Evolutionary conservation across 139 green algal species (phyloP), one percentile per base, ranked within the genome.

Genomic region (Haematococcus lacustris): DNA sequence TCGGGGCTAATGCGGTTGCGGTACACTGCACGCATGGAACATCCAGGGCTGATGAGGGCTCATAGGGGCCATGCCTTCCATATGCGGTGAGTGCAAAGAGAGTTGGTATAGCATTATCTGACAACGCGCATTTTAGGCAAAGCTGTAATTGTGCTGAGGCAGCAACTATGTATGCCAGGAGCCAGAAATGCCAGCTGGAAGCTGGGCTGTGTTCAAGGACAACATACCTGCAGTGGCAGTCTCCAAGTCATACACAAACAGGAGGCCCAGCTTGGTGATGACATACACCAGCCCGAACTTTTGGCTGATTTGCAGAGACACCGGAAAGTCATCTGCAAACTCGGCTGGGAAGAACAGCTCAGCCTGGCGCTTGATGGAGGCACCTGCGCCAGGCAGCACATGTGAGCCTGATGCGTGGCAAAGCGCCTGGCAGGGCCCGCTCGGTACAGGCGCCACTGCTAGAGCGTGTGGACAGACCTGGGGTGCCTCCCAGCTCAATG

Each of bases 191-290:
- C n/a, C n/a, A n/a, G n/a, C n/a, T n/a, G n/a, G n/a, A n/a, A n/a
- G n/a, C n/a, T n/a, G n/a, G n/a, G n/a, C n/a, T n/a, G n/a, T n/a
- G n/a, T n/a, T n/a, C n/a, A n/a, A n/a, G n/a, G n/a, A n/a, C n/a
- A n/a, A n/a, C n/a, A n/a, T n/a, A n/a, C n/a, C n/a, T n/a, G 47
- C 93, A 28, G 92, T 94, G 28, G 90, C 95, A 7, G 89, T 96
- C 83, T 97, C 91, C 73, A 99, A 81, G 80, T 98, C 95, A 77
- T 99, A 99, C 71, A 99, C 95, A 80, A 99, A 99, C 69, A 98
- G 81, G 78, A 98, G 86, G 68, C 95, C 95, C 26, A 97, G 87
- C 88, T 99, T 99, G 68, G 95, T 98, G 60, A 98, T 84, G 5
- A 98, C 91, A 71, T 99, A 99, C 17, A 82, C 77, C 33, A 82